Conservation (phyloP, 108 stramenopile genomes). For the Nitzschia sp. region DNA sequence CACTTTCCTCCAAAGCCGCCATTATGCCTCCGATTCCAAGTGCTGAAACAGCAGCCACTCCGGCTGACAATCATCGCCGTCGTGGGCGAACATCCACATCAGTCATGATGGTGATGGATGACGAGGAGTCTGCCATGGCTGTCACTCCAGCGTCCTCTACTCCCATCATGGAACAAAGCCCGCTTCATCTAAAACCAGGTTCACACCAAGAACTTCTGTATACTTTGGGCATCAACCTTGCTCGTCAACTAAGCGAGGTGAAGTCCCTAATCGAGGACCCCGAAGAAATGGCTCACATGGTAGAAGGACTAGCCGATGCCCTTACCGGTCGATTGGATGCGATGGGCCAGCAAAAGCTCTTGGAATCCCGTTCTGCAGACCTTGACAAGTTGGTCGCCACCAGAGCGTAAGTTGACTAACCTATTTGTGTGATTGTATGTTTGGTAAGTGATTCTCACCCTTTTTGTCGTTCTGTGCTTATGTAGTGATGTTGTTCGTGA, state of each 20-base stretch:
- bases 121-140: no score
- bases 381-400: slow-evolving; percentile 66
- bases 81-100: background rate
- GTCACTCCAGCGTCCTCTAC: no score
- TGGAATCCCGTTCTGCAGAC: slow-evolving; percentile 58
- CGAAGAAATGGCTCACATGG: slow-evolving; percentile 75
- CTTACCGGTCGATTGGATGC: slow-evolving; percentile 75
- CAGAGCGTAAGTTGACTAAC: slow-evolving; percentile 60
- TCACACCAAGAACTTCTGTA: slow-evolving; percentile 84
- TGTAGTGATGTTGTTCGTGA: slow-evolving; percentile 60
- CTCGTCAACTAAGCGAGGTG: slow-evolving; percentile 62
- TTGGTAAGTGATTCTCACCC: background rate
- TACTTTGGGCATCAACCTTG: slow-evolving; percentile 76
- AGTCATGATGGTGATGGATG: slow-evolving; percentile 2
- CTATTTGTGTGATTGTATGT: background rate
- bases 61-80: background rate
- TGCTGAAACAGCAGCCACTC: background rate
- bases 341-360: slow-evolving; percentile 50
- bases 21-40: background rate
- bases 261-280: slow-evolving; percentile 72
- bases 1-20: slow-evolving; percentile 32
- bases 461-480: background rate
- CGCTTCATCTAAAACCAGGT: slow-evolving; percentile 45
- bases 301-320: slow-evolving; percentile 77
- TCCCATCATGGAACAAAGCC: no score